Evolutionary conservation across 2,329 filamentous ascomycete genomes (phyloP).

Genomic region (Epichloe scottii): DNA sequence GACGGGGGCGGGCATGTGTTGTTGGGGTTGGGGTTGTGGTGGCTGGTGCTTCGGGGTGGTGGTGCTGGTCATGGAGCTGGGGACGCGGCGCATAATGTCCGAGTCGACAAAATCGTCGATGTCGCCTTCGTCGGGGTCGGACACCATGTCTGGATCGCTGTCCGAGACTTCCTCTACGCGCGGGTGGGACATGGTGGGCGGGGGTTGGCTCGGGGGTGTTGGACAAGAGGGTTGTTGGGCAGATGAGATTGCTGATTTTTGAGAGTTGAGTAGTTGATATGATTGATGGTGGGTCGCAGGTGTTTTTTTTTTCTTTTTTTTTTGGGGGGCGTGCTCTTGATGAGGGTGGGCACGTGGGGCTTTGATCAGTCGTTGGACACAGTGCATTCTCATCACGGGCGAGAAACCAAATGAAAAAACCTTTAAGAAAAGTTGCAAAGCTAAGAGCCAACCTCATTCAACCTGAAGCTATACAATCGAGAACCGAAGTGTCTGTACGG

Average conservation of each 20-base stretch:
- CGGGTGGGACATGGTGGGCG: constrained; percentile 59
- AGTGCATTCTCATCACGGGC: too few relatives aligned
- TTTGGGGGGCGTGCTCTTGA: too few relatives aligned
- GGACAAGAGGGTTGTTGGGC: neutral
- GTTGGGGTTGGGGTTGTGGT: neutral
- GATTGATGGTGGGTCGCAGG: too few relatives aligned
- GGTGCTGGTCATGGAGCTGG: constrained; percentile 7
- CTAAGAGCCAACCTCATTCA: too few relatives aligned
- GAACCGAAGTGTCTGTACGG: too few relatives aligned
- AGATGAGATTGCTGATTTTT: neutral
- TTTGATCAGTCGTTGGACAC: too few relatives aligned
- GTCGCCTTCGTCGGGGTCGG: constrained; percentile 81
- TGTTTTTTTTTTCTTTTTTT: too few relatives aligned
- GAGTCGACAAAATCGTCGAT: constrained; percentile 51
- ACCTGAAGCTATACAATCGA: too few relatives aligned
- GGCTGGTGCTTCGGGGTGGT: neutral
- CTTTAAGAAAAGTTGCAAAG: too few relatives aligned
- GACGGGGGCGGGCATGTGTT: constrained; percentile 13
- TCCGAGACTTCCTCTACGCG: constrained; percentile 89
- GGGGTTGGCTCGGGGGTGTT: neutral
- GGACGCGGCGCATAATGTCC: constrained; percentile 40
- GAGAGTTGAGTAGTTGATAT: neutral
- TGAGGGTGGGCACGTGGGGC: too few relatives aligned
- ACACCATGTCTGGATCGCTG: constrained; percentile 49
- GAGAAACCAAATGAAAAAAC: too few relatives aligned